Evolutionary conservation across 306 rosid species (phyloP).

Genomic region (Acmispon strigosus): DNA sequence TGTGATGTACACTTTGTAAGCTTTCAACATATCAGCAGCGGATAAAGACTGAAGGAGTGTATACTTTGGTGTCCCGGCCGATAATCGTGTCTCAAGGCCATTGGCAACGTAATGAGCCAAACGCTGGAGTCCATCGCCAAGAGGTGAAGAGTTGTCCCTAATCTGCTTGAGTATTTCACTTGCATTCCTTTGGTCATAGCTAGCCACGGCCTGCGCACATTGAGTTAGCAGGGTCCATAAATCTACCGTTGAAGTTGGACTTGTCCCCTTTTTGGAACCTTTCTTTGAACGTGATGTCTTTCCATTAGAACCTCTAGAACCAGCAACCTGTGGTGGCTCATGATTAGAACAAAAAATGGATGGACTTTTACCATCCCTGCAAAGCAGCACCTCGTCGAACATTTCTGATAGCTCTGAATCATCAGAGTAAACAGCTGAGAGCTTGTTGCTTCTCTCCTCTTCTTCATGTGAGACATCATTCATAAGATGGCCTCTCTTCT

Average conservation of each 20-base stretch:
- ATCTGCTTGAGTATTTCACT: slow-evolving; percentile 51
- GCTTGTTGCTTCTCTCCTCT: slow-evolving; percentile 37
- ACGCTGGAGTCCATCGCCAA: slow-evolving; percentile 64
- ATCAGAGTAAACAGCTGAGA: slow-evolving; percentile 32
- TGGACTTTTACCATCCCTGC: slow-evolving; percentile 13
- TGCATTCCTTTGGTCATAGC: slow-evolving; percentile 56
- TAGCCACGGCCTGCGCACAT: slow-evolving; percentile 68
- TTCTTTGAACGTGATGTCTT: slow-evolving; percentile 40
- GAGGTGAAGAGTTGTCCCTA: slow-evolving; percentile 48
- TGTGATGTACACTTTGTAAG: slow-evolving; percentile 45
- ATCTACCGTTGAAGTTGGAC: slow-evolving; percentile 25
- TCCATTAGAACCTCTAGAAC: slow-evolving; percentile 31
- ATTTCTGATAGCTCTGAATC: slow-evolving; percentile 30
- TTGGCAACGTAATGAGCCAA: slow-evolving; percentile 66
- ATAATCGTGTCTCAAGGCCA: slow-evolving; percentile 58
- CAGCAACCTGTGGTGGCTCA: background rate
- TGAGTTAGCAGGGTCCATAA: slow-evolving; percentile 61
- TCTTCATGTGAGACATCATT: slow-evolving; percentile 26
- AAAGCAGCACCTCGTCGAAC: slow-evolving; percentile 44
- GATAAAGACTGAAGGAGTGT: slow-evolving; percentile 16
- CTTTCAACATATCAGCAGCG: slow-evolving; percentile 52
- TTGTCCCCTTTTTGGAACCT: slow-evolving; percentile 30
- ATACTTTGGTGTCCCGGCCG: slow-evolving; percentile 40
- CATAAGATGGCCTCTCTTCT: slow-evolving; percentile 30
- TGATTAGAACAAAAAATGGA: background rate